These are phyloP conservation scores for Adansonia grandidieri DNA, from an alignment of 441 rosid genomes.

Conservation along the genomic window DNA sequence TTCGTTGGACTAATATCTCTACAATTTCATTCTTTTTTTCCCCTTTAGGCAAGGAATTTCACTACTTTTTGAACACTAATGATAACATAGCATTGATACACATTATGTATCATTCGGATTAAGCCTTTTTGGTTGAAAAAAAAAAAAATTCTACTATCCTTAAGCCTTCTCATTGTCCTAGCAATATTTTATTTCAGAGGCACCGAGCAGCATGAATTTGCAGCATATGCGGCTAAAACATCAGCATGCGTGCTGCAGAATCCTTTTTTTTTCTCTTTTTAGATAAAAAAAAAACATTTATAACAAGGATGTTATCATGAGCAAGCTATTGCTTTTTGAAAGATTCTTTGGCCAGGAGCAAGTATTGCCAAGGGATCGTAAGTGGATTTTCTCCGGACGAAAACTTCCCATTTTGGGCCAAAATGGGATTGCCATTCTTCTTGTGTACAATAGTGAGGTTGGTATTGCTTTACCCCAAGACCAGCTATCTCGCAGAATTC, in stretches of 20 bases:
- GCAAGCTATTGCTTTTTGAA: slow-evolving; percentile 57
- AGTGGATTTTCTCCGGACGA: slow-evolving; percentile 69
- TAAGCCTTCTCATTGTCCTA: slow-evolving; percentile 34
- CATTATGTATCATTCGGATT: too few relatives aligned
- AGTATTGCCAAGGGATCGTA: slow-evolving; percentile 90
- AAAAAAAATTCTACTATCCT: slow-evolving; percentile 25
- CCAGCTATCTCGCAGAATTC: slow-evolving; percentile 59
- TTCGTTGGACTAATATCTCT: too few relatives aligned
- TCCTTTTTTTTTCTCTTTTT: neutral
- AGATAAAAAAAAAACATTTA: neutral
- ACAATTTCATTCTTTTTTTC: too few relatives aligned
- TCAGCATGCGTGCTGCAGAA: slow-evolving; percentile 24
- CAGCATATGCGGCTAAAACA: slow-evolving; percentile 29
- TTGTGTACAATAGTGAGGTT: slow-evolving; percentile 79
- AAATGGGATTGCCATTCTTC: slow-evolving; percentile 86
- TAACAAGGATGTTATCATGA: slow-evolving; percentile 38
- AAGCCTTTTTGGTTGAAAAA: slow-evolving; percentile 20
- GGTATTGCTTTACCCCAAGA: slow-evolving; percentile 83
- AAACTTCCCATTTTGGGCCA: slow-evolving; percentile 72
- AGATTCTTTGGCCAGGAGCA: slow-evolving; percentile 93
- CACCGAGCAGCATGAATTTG: slow-evolving; percentile 33
- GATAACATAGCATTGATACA: too few relatives aligned
- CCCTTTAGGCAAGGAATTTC: too few relatives aligned
- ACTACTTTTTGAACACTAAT: too few relatives aligned
- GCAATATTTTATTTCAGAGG: slow-evolving; percentile 26